Evolutionary conservation across 805 yeast species (phyloP).

Genomic region (Metschnikowia bowlesiae): DNA sequence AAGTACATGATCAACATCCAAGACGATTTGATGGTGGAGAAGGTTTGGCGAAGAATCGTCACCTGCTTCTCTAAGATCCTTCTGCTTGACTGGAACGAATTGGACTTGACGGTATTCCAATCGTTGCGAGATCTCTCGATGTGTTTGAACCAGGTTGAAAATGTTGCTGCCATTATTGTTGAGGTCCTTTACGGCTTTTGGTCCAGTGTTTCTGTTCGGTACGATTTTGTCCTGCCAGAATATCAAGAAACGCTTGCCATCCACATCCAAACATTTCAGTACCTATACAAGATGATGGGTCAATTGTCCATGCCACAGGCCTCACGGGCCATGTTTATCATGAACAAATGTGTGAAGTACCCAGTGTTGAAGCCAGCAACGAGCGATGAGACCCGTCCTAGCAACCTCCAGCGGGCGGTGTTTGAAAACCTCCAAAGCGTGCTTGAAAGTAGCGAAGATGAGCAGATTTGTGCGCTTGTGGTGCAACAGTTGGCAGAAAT

Average conservation of each 20-base stretch:
- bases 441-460: constrained; percentile 22
- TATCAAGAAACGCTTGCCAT: constrained; percentile 62
- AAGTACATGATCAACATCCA: constrained; percentile 43
- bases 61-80: constrained; percentile 42
- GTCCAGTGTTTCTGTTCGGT: constrained; percentile 37
- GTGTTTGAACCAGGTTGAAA: constrained; percentile 19
- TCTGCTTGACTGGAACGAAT: constrained; percentile 42
- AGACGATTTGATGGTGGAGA: constrained; percentile 11
- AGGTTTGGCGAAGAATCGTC: constrained; percentile 57
- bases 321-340: constrained; percentile 49
- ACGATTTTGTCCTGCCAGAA: constrained; percentile 37
- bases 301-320: constrained; percentile 33
- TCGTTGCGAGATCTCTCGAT: constrained; percentile 46
- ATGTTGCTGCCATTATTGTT: constrained; percentile 21
- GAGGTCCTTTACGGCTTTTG: constrained; percentile 49
- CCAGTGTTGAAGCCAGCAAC: constrained; percentile 62
- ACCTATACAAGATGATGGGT: constrained; percentile 39
- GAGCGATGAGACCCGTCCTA: constrained; percentile 47
- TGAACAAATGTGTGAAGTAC: constrained; percentile 65
- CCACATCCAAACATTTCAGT: constrained; percentile 49
- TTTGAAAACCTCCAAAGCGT: constrained; percentile 41
- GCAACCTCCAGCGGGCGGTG: constrained; percentile 61
- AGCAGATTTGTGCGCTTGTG: constrained; percentile 38
- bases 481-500: constrained; percentile 53
- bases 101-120: constrained; percentile 54